Conservation (phyloP, 1,284 basidiomycete species). For the Phellopilus nigrolimitatus region DNA sequence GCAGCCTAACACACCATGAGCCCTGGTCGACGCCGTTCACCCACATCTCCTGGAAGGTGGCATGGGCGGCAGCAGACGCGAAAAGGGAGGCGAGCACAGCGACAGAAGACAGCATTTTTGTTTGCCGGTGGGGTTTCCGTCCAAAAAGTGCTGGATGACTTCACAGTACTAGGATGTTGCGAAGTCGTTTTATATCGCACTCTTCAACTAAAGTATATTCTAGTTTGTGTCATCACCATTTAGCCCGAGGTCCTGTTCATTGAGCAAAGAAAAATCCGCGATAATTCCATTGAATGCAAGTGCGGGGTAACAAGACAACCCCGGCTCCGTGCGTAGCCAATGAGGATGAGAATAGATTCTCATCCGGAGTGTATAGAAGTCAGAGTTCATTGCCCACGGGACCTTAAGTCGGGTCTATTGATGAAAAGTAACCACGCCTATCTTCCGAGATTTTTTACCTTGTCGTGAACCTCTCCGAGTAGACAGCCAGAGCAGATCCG, state of each 20-base stretch:
- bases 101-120: constrained; percentile 17
- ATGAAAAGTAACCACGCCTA: no score
- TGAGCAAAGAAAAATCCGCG: background rate
- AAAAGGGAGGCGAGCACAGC: constrained; percentile 33
- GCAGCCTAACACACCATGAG: constrained; percentile 40
- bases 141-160: no score
- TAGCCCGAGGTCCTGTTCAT: background rate
- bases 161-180: no score
- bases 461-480: background rate
- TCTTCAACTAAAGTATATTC: no score
- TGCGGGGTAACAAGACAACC: constrained; percentile 6
- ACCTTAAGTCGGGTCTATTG: no score
- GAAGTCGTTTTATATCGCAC: no score
- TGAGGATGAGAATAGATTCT: background rate
- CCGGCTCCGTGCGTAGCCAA: background rate
- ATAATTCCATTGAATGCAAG: background rate
- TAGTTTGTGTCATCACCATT: no score
- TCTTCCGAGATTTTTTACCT: constrained; percentile 8
- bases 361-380: background rate
- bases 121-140: no score
- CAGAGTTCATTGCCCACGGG: background rate
- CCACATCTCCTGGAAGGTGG: constrained; percentile 52
- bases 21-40: constrained; percentile 47
- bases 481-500: constrained; percentile 12
- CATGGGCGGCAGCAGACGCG: constrained; percentile 40